phyloP scores from a whole-genome alignment of 495 filamentous ascomycete genomes.

The Amniculicola lignicola region DNA sequence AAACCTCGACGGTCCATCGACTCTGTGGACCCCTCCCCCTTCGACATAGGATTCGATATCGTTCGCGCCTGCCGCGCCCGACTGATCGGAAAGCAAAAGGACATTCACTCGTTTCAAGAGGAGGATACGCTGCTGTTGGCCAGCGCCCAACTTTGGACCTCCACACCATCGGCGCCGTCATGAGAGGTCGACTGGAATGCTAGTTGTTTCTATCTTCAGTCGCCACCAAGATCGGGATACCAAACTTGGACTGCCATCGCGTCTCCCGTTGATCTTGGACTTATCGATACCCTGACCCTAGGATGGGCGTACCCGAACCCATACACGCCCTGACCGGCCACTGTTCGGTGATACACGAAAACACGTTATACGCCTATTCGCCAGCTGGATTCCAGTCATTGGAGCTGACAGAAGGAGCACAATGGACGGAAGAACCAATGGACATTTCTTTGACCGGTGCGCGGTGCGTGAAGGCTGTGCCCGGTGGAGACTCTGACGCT shows the following conservation, averaged over 20 bases:
- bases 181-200: conserved; percentile 24
- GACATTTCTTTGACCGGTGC: conserved; percentile 69
- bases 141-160: neutral
- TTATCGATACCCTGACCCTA: conserved; percentile 1
- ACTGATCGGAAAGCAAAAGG: neutral
- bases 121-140: too few relatives aligned
- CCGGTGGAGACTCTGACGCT: conserved; percentile 52
- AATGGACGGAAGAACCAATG: conserved; percentile 64
- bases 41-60: neutral
- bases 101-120: neutral
- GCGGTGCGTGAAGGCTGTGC: conserved; percentile 66
- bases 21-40: neutral
- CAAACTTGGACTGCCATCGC: neutral
- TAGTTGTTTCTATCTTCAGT: conserved; percentile 15
- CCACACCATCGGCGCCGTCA: conserved; percentile 9
- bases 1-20: neutral
- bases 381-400: conserved; percentile 72
- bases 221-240: neutral
- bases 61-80: too few relatives aligned
- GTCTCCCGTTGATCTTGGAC: neutral
- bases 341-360: conserved; percentile 78
- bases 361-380: conserved; percentile 84
- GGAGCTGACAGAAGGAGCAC: conserved; percentile 60
- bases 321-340: conserved; percentile 62
- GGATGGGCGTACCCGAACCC: conserved; percentile 47